phyloP scores from a whole-genome alignment of 495 filamentous ascomycete species.

The Lindgomyces ingoldianus region DNA sequence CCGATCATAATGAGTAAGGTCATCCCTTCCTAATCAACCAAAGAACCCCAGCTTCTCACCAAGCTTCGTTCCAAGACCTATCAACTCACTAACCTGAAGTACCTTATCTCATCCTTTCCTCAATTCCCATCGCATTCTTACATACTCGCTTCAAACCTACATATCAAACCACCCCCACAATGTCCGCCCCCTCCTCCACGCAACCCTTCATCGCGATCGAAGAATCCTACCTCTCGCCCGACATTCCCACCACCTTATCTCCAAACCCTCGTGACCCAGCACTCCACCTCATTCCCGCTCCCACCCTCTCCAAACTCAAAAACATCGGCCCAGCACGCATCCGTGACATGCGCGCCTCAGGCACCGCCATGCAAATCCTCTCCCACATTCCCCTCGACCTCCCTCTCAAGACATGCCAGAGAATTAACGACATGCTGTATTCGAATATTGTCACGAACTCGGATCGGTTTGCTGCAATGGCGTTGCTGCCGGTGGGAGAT shows the following conservation, averaged over 20 bases:
- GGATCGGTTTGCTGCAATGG: constrained; percentile 56
- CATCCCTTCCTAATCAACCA: too few species aligned
- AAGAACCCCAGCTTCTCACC: background rate
- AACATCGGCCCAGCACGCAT: constrained; percentile 51
- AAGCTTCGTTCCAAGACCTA: background rate
- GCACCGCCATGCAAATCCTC: constrained; percentile 58
- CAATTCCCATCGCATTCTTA: background rate
- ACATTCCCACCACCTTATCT: constrained; percentile 30
- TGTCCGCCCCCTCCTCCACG: constrained; percentile 12
- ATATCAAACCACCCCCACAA: background rate
- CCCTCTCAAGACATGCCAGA: constrained; percentile 40
- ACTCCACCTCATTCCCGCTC: constrained; percentile 44
- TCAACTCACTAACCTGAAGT: background rate
- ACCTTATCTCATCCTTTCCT: background rate
- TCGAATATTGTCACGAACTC: constrained; percentile 50
- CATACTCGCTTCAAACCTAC: background rate
- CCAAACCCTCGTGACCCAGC: constrained; percentile 24
- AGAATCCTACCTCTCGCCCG: constrained; percentile 58
- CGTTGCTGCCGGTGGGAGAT: constrained; percentile 53
- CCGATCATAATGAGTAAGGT: too few species aligned
- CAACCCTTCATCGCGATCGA: constrained; percentile 58
- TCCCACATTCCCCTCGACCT: constrained; percentile 52
- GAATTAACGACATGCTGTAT: constrained; percentile 58
- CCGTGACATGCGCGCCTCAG: constrained; percentile 53
- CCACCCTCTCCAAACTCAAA: constrained; percentile 44